These are phyloP conservation scores for Gloeostereum incarnatum DNA, from an alignment of 768 basidiomycete genomes.

Conservation along the genomic window DNA sequence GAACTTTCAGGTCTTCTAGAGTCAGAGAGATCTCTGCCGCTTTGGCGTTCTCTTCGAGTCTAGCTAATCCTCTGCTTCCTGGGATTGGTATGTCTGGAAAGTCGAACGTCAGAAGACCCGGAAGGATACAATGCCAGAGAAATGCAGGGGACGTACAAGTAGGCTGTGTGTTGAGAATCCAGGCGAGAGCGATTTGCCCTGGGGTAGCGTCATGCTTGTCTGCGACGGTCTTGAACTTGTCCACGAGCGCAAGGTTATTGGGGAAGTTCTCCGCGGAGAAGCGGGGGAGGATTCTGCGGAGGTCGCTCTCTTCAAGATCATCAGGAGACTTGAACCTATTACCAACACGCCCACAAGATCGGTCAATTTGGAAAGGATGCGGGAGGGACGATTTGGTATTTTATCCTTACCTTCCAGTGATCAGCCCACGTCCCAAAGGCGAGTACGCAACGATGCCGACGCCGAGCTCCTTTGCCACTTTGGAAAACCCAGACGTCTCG, in stretches of 20 bases:
- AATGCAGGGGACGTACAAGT: constrained; percentile 1
- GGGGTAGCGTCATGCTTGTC: constrained; percentile 19
- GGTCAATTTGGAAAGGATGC: background rate
- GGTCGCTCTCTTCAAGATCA: constrained; percentile 19
- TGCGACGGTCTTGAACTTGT: constrained; percentile 20
- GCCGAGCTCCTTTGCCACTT: constrained; percentile 17
- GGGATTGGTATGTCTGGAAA: constrained; percentile 22
- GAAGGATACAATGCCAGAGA: background rate
- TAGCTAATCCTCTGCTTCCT: constrained; percentile 18
- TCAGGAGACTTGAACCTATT: constrained; percentile 5
- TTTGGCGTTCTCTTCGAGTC: constrained; percentile 24
- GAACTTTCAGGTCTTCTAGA: constrained; percentile 14
- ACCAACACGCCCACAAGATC: background rate
- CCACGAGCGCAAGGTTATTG: constrained; percentile 22
- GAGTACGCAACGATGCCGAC: constrained; percentile 22
- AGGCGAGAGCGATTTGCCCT: constrained; percentile 10
- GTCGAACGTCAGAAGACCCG: background rate
- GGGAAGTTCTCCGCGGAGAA: constrained; percentile 22
- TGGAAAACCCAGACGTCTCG: constrained; percentile 13
- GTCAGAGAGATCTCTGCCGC: constrained; percentile 14
- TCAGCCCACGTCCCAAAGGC: constrained; percentile 25
- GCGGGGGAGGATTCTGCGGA: constrained; percentile 17
- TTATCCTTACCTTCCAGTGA: constrained; percentile 17
- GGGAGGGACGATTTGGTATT: background rate
- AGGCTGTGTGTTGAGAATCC: constrained; percentile 11